Percentiles rank a stretch among this genome's conserved stretches.
These are phyloP conservation scores for Pythium plurisporium DNA, from an alignment of 352 stramenopile species.

Conservation along the genomic window DNA sequence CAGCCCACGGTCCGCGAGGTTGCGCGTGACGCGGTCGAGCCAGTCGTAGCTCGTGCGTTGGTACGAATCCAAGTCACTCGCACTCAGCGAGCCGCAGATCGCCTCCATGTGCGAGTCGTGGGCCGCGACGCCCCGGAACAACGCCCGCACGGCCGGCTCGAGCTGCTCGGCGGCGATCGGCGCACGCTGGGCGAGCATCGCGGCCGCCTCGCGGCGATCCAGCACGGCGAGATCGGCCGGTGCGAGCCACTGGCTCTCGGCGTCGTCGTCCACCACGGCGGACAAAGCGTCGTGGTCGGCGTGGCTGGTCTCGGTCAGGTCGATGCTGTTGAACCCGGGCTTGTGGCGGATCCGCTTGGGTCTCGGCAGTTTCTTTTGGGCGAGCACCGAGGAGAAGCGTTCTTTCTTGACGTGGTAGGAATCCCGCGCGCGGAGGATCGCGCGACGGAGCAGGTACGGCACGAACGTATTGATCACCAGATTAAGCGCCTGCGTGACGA, in stretches of 20 bases:
- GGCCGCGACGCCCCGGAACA: conserved; percentile 37
- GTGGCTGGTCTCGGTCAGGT: neutral
- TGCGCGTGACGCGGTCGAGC: conserved; percentile 45
- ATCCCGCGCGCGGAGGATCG: conserved; percentile 41
- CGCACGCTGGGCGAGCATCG: conserved; percentile 35
- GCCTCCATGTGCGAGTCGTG: conserved; percentile 50
- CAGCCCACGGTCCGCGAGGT: conserved; percentile 30
- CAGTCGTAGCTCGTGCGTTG: conserved; percentile 56
- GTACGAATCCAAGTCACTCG: conserved; percentile 40
- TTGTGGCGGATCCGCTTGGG: neutral
- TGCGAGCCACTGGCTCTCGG: conserved; percentile 27
- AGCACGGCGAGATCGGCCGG: conserved; percentile 21
- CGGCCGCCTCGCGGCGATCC: conserved; percentile 28
- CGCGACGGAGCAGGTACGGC: conserved; percentile 41
- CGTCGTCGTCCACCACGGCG: conserved; percentile 5
- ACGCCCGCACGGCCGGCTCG: conserved; percentile 28
- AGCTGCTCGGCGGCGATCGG: conserved; percentile 33
- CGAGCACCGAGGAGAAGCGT: conserved; percentile 26
- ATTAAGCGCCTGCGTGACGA: conserved; percentile 65
- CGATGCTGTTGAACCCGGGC: conserved; percentile 1
- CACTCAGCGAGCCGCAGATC: conserved; percentile 35
- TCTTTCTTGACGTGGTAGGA: conserved; percentile 56
- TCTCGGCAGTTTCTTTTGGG: neutral
- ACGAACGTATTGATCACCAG: conserved; percentile 68
- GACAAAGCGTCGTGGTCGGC: neutral